Evolutionary conservation across 345 rosid species (phyloP).

Genomic region (Gossypium stocksii): DNA sequence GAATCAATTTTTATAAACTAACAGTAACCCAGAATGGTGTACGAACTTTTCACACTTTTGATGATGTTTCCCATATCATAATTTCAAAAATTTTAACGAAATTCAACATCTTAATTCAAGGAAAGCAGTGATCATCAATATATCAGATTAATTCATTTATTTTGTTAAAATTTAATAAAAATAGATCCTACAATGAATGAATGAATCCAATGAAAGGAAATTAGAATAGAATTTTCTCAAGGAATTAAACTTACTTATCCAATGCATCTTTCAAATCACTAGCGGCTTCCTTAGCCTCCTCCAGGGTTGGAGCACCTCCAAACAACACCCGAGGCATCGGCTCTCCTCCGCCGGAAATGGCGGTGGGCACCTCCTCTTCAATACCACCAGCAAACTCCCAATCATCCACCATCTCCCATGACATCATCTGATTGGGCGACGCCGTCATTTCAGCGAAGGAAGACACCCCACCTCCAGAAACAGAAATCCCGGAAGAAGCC

Average conservation of each 20-base stretch:
- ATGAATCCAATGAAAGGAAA: not conserved
- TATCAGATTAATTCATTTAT: not conserved
- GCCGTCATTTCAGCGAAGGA: not conserved
- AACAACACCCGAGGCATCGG: slow-evolving; percentile 47
- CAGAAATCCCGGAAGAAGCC: slow-evolving; percentile 12
- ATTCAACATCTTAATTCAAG: not conserved
- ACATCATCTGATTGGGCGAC: slow-evolving; percentile 16
- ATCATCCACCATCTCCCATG: slow-evolving; percentile 38
- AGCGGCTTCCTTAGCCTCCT: slow-evolving; percentile 53
- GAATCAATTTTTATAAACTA: not conserved
- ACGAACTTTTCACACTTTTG: not conserved
- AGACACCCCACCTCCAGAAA: slow-evolving; percentile 14
- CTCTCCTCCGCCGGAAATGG: slow-evolving; percentile 12
- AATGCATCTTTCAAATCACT: slow-evolving; percentile 46
- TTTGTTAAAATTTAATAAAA: not conserved
- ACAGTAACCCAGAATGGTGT: not conserved
- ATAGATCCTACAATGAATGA: not conserved
- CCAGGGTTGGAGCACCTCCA: slow-evolving; percentile 36
- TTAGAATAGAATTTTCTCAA: not conserved
- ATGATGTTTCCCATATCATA: not conserved
- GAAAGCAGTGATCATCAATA: not conserved
- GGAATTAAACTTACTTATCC: slow-evolving; percentile 10
- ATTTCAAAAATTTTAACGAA: not conserved
- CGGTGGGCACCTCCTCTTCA: slow-evolving; percentile 24
- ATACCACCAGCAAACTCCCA: slow-evolving; percentile 45